Percentiles rank a stretch among this genome's conserved stretches.
phyloP scores from a whole-genome alignment of 352 stramenopile species.

The Hyaloperonospora brassicae region DNA sequence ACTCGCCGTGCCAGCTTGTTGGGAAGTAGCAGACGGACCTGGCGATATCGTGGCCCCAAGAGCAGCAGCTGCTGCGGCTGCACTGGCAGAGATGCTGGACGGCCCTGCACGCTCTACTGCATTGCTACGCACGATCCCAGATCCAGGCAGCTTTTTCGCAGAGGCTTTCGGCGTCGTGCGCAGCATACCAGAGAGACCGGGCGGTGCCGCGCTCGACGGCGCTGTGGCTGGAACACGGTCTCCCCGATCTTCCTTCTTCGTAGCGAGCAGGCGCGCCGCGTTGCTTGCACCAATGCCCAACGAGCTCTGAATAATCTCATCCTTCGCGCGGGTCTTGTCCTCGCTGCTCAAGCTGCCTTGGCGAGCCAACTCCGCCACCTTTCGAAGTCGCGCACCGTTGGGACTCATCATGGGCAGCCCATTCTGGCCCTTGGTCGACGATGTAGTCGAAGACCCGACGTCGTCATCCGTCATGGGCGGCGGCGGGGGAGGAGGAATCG shows the following conservation, averaged over 20 bases:
- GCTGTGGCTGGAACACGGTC: constrained; percentile 25
- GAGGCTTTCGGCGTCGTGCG: constrained; percentile 46
- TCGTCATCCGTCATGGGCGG: constrained; percentile 66
- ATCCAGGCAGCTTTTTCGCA: constrained; percentile 39
- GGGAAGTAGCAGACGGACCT: constrained; percentile 17
- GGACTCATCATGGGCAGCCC: constrained; percentile 78
- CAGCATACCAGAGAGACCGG: constrained; percentile 43
- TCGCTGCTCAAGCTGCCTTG: constrained; percentile 71
- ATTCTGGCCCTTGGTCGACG: constrained; percentile 34
- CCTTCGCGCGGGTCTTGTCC: constrained; percentile 78
- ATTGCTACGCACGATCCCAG: constrained; percentile 47
- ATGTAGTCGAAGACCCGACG: constrained; percentile 49
- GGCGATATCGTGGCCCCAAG: constrained; percentile 26
- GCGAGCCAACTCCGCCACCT: constrained; percentile 70
- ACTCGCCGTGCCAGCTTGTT: constrained; percentile 18
- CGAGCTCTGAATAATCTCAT: constrained; percentile 86
- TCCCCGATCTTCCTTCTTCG: constrained; percentile 42
- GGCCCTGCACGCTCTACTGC: constrained; percentile 3
- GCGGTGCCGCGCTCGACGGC: constrained; percentile 27
- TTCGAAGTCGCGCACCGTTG: constrained; percentile 63
- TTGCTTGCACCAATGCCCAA: constrained; percentile 61
- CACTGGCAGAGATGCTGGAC: constrained; percentile 20
- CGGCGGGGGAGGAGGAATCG: constrained; percentile 53
- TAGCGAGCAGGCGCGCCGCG: constrained; percentile 45
- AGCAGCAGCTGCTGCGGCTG: constrained; percentile 12